phyloP scores from a whole-genome alignment of 345 rosid species.

The Eucalyptus erythrocorys region DNA sequence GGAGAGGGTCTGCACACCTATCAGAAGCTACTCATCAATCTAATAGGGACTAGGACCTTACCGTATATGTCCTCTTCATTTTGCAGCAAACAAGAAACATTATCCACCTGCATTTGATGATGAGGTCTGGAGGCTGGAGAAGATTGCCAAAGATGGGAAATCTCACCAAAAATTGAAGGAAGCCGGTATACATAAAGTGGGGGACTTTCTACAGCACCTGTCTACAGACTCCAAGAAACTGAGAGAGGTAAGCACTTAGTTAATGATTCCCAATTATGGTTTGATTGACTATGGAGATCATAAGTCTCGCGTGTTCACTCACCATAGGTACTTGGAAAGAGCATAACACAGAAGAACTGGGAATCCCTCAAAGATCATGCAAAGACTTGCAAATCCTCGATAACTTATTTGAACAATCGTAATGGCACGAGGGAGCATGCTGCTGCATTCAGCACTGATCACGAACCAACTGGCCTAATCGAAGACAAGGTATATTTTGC shows the following conservation, averaged over 20 bases:
- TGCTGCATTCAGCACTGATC: not conserved
- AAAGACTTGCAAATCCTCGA: fast-evolving
- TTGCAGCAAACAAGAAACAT: not conserved
- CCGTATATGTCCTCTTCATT: not conserved
- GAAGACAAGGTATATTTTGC: fast-evolving
- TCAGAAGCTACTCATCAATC: not conserved
- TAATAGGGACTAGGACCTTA: not conserved
- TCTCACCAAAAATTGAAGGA: not conserved
- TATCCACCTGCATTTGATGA: not conserved
- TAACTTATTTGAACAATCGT: fast-evolving
- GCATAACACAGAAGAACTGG: fast-evolving
- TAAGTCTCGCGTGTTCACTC: not conserved
- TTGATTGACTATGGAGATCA: fast-evolving
- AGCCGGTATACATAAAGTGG: not conserved
- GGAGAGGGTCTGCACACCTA: not conserved
- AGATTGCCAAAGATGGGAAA: not conserved
- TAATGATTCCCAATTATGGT: not conserved
- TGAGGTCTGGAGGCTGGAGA: not conserved
- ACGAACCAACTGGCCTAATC: fast-evolving
- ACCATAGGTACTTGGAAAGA: not conserved
- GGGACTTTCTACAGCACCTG: not conserved
- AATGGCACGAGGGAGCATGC: not conserved
- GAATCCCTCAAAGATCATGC: fast-evolving
- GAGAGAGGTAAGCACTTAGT: not conserved
- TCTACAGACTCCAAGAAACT: not conserved